Percentiles rank a stretch among this genome's conserved stretches.
These are phyloP conservation scores for Verticillium dahliae DNA, from an alignment of 2,329 filamentous ascomycete species.

Conservation along the genomic window DNA sequence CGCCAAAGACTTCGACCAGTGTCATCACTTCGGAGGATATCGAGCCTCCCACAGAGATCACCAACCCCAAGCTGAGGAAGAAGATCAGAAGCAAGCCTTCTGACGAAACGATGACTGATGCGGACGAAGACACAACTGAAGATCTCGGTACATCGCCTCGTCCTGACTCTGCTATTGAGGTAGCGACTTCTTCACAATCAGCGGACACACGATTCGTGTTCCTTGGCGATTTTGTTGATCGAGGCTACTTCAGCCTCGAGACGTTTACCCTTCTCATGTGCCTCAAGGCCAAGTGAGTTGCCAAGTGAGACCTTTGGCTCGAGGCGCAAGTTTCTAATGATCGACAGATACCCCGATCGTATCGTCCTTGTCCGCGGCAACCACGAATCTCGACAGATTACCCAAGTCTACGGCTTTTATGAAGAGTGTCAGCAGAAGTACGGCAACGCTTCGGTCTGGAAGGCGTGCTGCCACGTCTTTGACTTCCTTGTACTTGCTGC, in stretches of 20 bases:
- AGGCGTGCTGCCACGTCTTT: slow-evolving; percentile 98
- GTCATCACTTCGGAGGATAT: slow-evolving; percentile 88
- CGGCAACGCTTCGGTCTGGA: slow-evolving; percentile 98
- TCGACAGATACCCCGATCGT: slow-evolving; percentile 75
- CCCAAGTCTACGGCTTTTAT: slow-evolving; percentile 98
- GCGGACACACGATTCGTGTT: slow-evolving; percentile 54
- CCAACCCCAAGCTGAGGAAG: slow-evolving; percentile 77
- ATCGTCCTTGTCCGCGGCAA: slow-evolving; percentile 97
- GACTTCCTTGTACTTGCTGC: slow-evolving; percentile 95
- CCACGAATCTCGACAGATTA: slow-evolving; percentile 95
- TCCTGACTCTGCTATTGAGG: slow-evolving; percentile 24
- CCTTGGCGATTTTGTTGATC: slow-evolving; percentile 89
- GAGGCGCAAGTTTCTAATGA: slow-evolving; percentile 13
- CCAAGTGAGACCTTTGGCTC: not conserved
- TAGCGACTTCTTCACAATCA: slow-evolving; percentile 34
- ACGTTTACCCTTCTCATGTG: slow-evolving; percentile 97
- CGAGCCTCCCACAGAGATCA: slow-evolving; percentile 84
- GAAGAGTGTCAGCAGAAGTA: slow-evolving; percentile 98
- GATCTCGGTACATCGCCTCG: slow-evolving; percentile 27
- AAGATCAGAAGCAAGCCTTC: slow-evolving; percentile 60
- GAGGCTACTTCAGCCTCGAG: slow-evolving; percentile 95
- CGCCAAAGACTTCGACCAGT: slow-evolving; percentile 60
- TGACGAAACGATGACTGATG: slow-evolving; percentile 23
- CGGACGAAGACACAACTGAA: slow-evolving; percentile 41
- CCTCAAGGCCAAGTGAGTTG: slow-evolving; percentile 64